Evolutionary conservation across 768 basidiomycete species (phyloP).

Genomic region (Mycena olivaceomarginata): DNA sequence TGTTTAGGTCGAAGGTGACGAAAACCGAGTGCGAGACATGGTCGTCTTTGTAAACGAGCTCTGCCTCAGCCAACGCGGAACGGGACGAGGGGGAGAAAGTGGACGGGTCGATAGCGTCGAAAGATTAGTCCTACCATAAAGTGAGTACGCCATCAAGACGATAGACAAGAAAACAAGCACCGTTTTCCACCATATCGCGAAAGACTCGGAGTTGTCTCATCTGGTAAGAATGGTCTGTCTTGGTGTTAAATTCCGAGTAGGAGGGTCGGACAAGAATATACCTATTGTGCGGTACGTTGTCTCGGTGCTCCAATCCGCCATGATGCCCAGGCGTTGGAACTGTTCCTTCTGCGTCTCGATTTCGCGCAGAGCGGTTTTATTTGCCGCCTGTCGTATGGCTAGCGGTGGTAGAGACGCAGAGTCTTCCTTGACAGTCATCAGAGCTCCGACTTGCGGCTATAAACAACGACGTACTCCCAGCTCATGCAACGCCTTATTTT

Average conservation of each 20-base stretch:
- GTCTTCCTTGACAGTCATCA: conserved; percentile 58
- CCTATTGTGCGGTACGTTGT: conserved; percentile 91
- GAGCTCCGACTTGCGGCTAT: background rate
- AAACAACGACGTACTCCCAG: conserved; percentile 71
- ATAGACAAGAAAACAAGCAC: conserved; percentile 57
- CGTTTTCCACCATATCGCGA: conserved; percentile 90
- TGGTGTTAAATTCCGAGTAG: too few relatives aligned
- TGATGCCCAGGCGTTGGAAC: conserved; percentile 89
- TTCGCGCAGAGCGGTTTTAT: conserved; percentile 82
- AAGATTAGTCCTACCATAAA: conserved; percentile 83
- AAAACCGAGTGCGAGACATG: conserved; percentile 94
- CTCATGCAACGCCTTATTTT: conserved; percentile 92
- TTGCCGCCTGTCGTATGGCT: conserved; percentile 82
- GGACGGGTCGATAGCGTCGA: conserved; percentile 91
- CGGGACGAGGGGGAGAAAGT: conserved; percentile 97
- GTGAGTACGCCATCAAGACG: background rate
- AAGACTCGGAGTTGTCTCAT: conserved; percentile 92
- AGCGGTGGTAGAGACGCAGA: conserved; percentile 72
- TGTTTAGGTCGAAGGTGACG: conserved; percentile 80
- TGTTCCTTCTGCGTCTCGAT: conserved; percentile 86
- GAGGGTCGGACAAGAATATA: too few relatives aligned
- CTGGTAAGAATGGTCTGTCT: conserved; percentile 85
- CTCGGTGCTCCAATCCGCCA: conserved; percentile 90
- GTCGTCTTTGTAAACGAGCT: conserved; percentile 92
- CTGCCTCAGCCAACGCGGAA: conserved; percentile 96